phyloP scores from a whole-genome alignment of 2,329 filamentous ascomycete species.

The Bertia moriformis region DNA sequence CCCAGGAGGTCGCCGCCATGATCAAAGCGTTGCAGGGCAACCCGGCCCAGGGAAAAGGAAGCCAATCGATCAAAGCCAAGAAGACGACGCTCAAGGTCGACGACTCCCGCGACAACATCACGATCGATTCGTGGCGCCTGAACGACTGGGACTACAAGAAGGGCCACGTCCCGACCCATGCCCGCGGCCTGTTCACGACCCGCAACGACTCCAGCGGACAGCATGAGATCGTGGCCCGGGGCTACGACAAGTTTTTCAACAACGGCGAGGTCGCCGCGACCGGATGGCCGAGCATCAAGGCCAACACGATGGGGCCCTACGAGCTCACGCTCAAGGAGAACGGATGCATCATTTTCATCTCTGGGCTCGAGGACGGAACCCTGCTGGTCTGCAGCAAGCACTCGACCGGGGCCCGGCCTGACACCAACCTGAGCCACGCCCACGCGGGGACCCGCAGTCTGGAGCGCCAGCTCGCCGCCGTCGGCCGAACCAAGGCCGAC shows the following conservation, averaged over 20 bases:
- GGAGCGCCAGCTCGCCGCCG: constrained; percentile 59
- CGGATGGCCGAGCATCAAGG: constrained; percentile 65
- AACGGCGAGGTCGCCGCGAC: constrained; percentile 69
- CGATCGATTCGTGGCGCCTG: constrained; percentile 79
- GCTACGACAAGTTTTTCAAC: constrained; percentile 99
- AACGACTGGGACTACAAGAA: constrained; percentile 95
- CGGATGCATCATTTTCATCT: constrained; percentile 97
- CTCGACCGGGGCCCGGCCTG: constrained; percentile 69
- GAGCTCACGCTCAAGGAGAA: constrained; percentile 97
- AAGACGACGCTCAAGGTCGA: constrained; percentile 63
- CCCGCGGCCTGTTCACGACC: constrained; percentile 86
- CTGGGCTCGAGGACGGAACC: constrained; percentile 79
- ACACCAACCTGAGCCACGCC: constrained; percentile 66
- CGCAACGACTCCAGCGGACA: constrained; percentile 44
- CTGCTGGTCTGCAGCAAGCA: constrained; percentile 98
- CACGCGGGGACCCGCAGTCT: constrained; percentile 69
- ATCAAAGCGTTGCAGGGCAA: constrained; percentile 49
- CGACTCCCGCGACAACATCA: constrained; percentile 44
- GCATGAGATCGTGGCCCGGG: constrained; percentile 69
- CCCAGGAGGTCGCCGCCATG: constrained; percentile 50
- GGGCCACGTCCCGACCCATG: constrained; percentile 72
- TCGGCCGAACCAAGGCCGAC: constrained; percentile 68
- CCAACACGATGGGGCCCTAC: constrained; percentile 70
- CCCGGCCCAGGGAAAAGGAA: constrained; percentile 49
- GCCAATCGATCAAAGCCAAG: too few species aligned